Conservation (phyloP, 78 protist species). For the Diacronema lutheri region DNA sequence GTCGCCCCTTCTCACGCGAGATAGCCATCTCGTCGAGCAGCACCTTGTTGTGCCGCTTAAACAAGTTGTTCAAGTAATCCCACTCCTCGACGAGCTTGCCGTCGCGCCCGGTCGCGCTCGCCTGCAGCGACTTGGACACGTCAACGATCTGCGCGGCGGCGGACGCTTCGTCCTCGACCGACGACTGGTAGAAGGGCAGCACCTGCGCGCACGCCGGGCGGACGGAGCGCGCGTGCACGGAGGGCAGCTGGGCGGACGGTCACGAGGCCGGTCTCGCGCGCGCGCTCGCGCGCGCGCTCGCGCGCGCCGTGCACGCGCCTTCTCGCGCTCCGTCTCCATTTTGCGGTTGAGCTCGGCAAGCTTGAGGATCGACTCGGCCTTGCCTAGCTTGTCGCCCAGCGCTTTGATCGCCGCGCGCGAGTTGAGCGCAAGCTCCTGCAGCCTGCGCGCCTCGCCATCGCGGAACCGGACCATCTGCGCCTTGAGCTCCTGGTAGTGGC, state of each 20-base stretch:
- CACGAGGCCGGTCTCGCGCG: too few species aligned
- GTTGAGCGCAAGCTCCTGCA: conserved; percentile 36
- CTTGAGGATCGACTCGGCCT: conserved; percentile 46
- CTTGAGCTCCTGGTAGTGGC: conserved; percentile 59
- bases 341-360: conserved; percentile 59
- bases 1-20: conserved; percentile 3
- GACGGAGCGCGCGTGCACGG: too few species aligned
- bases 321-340: conserved; percentile 74
- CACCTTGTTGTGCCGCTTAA: conserved; percentile 49
- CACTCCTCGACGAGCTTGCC: conserved; percentile 37
- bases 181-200: conserved; percentile 11
- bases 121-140: not conserved
- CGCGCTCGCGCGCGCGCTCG: too few species aligned
- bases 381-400: not conserved
- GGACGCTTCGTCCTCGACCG: conserved; percentile 3
- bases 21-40: conserved; percentile 39
- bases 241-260: too few species aligned
- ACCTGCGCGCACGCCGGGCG: not conserved
- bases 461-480: conserved; percentile 52
- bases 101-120: conserved; percentile 15
- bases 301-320: conserved; percentile 43
- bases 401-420: conserved; percentile 10
- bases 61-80: conserved; percentile 32
- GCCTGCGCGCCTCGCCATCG: conserved; percentile 27
- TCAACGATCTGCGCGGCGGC: not conserved